phyloP scores from a whole-genome alignment of 129 eudicot genomes.

The Lactuca sativa region DNA sequence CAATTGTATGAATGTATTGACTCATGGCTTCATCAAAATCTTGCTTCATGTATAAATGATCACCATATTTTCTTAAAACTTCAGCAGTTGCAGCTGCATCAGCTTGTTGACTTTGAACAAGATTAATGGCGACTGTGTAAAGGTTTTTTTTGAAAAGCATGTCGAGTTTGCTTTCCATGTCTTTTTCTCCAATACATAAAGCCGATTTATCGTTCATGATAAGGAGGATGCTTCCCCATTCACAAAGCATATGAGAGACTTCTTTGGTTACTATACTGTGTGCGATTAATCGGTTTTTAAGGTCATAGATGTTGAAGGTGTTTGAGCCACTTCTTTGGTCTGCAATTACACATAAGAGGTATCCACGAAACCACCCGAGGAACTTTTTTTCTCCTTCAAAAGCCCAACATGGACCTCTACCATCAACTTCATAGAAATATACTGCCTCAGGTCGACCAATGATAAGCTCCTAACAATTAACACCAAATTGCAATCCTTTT shows the following conservation, averaged over 20 bases:
- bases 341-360: slow-evolving; percentile 77
- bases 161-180: slow-evolving; percentile 96
- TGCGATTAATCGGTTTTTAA: slow-evolving; percentile 88
- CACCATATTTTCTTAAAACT: slow-evolving; percentile 92
- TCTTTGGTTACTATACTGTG: slow-evolving; percentile 69
- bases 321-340: slow-evolving; percentile 78
- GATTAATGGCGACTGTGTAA: slow-evolving; percentile 91
- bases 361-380: slow-evolving; percentile 98
- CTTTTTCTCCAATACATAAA: slow-evolving; percentile 87
- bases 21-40: slow-evolving; percentile 93
- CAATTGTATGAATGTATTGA: slow-evolving; percentile 91
- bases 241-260: slow-evolving; percentile 93
- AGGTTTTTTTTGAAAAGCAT: slow-evolving; percentile 94
- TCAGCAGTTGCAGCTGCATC: slow-evolving; percentile 98
- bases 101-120: slow-evolving; percentile 97
- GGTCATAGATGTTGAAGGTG: slow-evolving; percentile 84
- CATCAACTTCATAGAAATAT: slow-evolving; percentile 89
- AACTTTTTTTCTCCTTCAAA: slow-evolving; percentile 96
- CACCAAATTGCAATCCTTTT: background rate
- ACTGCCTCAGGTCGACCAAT: slow-evolving; percentile 98
- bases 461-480: slow-evolving; percentile 70
- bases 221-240: slow-evolving; percentile 96
- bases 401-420: slow-evolving; percentile 99
- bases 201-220: slow-evolving; percentile 79
- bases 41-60: slow-evolving; percentile 85